These are phyloP conservation scores for Candida schatavii DNA, from an alignment of 805 yeast species.

Conservation along the genomic window DNA sequence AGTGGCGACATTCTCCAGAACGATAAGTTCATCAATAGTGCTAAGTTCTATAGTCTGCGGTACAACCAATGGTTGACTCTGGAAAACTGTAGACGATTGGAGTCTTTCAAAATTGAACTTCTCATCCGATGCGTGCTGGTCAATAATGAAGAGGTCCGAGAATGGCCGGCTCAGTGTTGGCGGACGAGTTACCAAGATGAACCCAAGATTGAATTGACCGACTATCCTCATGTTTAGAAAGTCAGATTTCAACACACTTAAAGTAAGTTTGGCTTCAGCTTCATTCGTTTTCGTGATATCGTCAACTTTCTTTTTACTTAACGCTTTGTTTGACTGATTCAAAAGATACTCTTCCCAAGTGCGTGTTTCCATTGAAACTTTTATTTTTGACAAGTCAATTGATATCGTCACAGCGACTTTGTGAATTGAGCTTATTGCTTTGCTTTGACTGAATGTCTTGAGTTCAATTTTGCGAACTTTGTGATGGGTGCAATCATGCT, in stretches of 20 bases:
- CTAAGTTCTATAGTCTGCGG: slow-evolving; percentile 63
- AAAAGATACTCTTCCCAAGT: background rate
- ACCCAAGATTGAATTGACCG: slow-evolving; percentile 96
- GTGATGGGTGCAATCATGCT: too few relatives aligned
- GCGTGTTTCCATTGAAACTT: too few relatives aligned
- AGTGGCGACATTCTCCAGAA: slow-evolving; percentile 54
- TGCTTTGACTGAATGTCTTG: background rate
- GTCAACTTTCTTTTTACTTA: slow-evolving; percentile 20
- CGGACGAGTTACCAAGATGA: slow-evolving; percentile 69
- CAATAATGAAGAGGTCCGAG: slow-evolving; percentile 76
- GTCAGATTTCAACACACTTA: slow-evolving; percentile 68
- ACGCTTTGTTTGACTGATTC: background rate
- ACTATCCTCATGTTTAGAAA: slow-evolving; percentile 72
- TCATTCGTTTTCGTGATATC: slow-evolving; percentile 45
- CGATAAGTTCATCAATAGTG: slow-evolving; percentile 73
- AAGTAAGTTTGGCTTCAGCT: slow-evolving; percentile 57
- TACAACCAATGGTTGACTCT: slow-evolving; percentile 65
- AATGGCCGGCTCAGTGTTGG: slow-evolving; percentile 25
- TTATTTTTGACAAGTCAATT: too few relatives aligned
- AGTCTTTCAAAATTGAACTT: slow-evolving; percentile 83
- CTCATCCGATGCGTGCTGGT: slow-evolving; percentile 98
- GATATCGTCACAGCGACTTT: too few relatives aligned
- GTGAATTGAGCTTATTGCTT: background rate
- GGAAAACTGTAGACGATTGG: slow-evolving; percentile 53
- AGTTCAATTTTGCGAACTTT: too few relatives aligned